Base-by-base conservation (phyloP, 2,329 filamentous ascomycete genomes). In the Cucurbitaria berberidis region DNA sequence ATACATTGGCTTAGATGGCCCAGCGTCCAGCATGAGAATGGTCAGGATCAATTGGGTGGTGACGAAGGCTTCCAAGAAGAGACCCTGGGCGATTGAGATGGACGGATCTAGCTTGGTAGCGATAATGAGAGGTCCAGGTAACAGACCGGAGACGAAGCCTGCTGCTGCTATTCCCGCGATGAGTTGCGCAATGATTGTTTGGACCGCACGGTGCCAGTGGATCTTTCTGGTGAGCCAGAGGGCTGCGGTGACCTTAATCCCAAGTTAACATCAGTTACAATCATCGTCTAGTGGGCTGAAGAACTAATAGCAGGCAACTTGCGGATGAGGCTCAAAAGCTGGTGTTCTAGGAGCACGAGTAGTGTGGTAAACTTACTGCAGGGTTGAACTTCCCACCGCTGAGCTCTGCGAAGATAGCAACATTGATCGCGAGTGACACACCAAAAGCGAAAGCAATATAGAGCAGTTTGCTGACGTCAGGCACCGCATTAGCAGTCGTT, bases 1-100 rank as follows among this genome's bases (percentile, higher is more conserved):
- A 10, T 86, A 87, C 13, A 91, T 76, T 0, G 89, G 88, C 76
- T 91, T 90, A 66, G 89, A 85, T 13, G 54, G 43, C 19, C 63
- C 58, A 8, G 84, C 82, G 0, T 87, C 87, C 26, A 90, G 77
- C 82, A 90, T 86, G 19, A 74, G 61, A 41, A 75, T 73, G 10
- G 68, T 68, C 16, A 74, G 62, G 19, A 76, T 57, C 13, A 76
- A 62, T 43, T 74, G 67, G 1, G 70, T 63, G 1, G 73, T 75
- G 16, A 74, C 59, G 27, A 74, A 71, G 13, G 64, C 61, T 41
- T 71, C 67, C 21, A 69, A 48, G 21, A 73, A 67, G 1, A 72
- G 42, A 8, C 69, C 73, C 5, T 61, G 62, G 0, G 59, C 45
- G 3, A 67, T 55, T 2, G 65, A 69, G 1, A 70, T 69, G 3